Base-by-base conservation (phyloP, 2,329 filamentous ascomycete genomes). In the Bipolaris bicolor region DNA sequence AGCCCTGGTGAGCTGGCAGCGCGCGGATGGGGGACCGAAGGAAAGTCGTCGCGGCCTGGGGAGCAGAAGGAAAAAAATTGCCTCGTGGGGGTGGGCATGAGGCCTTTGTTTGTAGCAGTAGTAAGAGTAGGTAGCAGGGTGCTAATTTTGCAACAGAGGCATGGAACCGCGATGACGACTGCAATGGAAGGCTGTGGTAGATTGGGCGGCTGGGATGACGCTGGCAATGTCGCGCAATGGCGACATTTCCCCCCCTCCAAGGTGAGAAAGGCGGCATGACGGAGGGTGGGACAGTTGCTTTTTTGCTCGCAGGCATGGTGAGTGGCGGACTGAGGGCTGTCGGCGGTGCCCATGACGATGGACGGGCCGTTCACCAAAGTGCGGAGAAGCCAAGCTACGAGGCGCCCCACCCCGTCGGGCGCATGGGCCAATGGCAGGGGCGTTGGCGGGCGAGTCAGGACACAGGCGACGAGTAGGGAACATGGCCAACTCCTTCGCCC, bases 351-450 rank as follows among this genome's bases (percentile, higher is more conserved):
- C 63, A 58, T 60, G 60, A 53, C 52, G 59, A 55, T 57, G 52
- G 51, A 52, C 63, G 59, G 62, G 58, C 67, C 64, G 64, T 60
- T 58, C 58, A 61, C 39, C 52, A 55, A 60, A 63, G 60, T 61
- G 64, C 62, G 62, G 62, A 63, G 60, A 64, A 66, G 61, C 55
- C 59, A 60, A 61, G 61, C 20, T 4, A 22, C 18, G 11, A 36
- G n/a, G 45, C 26, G 45, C 45, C 26, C 18, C 45, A 29, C 45
- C 7, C 29, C 24, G 16, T 9, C 11, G n/a, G 47, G 3, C 7
- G 43, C 29, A 22, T 18, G 39, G 39, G 16, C 61, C 62, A 63
- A 47, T 26, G 1, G 7, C 24, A 26, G 24, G 24, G 24, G 24
- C 24, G 24, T 26, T 26, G 7, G 7, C 24, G 24, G 24, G 39